Evolutionary conservation across 176 grass and related monocot genomes (phyloP), one percentile per base, ranked within the genome.

Genomic region (Avena insularis): DNA sequence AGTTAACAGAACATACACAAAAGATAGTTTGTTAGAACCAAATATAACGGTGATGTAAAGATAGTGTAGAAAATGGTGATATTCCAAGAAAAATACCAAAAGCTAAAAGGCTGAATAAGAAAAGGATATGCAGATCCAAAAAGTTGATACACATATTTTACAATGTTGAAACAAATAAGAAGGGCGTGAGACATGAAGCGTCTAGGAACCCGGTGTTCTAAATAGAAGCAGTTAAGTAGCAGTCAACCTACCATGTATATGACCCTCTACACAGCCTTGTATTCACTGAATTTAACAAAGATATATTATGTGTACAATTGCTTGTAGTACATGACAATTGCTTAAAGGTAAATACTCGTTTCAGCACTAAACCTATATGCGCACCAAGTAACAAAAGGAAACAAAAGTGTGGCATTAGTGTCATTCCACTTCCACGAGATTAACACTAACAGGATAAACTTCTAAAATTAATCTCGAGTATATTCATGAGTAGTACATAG

Each of bases 1-100:
- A 63, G 85, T 87, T 40, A 61, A 83, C 75, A 85, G 51, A 81
- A 87, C 43, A 81, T 70, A 81, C 82, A 81, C 35, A 89, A 67
- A 93, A 81, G 49, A 94, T 45, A 79, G 59, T 78, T 82, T 86
- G 80, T 88, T 85, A 81, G 60, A 88, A 54, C 6, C 40, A 43
- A 43, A 43, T 43, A 43, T 9, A 58, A 7, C 57, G 21, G 67
- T 7, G 20, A 73, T 73, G 79, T 19, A 79, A 83, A 84, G 56
- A 5, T 23, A 75, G 21, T 71, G 79, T 20, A 78, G 49, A 62
- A 85, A 71, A 31, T 29, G 31, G n/a, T 9, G 12, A 21, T 38
- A 77, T 60, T 85, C 60, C 63, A 81, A 73, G 19, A 45, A 20
- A 71, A 13, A 14, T 16, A 35, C 58, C 8, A 16, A 55, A 57